Evolutionary conservation across 2,329 filamentous ascomycete genomes (phyloP), one percentile per base, ranked within the genome.

Genomic region (Trematosphaeria pertusa): DNA sequence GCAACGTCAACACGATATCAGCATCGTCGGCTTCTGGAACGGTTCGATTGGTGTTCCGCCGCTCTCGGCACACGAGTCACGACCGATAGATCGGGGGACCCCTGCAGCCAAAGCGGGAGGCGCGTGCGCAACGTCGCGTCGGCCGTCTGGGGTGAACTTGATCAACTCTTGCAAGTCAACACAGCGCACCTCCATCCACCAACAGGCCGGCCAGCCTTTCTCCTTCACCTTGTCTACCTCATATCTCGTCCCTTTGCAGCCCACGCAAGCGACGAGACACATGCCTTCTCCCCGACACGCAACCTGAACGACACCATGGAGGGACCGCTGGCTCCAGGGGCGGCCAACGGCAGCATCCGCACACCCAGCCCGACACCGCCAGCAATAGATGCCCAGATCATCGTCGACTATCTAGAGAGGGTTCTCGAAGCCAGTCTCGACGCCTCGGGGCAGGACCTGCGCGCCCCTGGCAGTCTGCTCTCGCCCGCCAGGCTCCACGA

Each of bases 381-480:
- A 41, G 59, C 69, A 37, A 71, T 79, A 58, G 76, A 79, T 50
- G 72, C 78, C 37, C 72, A 77, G 58, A 56, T 73, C 38, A 72
- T 81, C 57, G 70, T 80, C 59, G 70, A 75, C 58, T 76, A 81
- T 58, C 69, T 81, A 50, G 66, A 70, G 50, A 76, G 70, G 51
- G 71, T 80, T 17, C 72, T 80, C 35, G 69, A 76, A 50, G 73
- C 77, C 51, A 79, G 73, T 33, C 62, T 81, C 17, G 78, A 76
- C 33, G 77, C 78, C 21, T 69, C 76, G n/a, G 85, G 85, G 67
- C 80, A 84, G 53, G 93, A 99, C 67, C 84, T 99, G 43, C 86
- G 93, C 71, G 83, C 84, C 55, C 78, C 86, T 12, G 91, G 89
- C 53, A 97, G 90, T 76, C 79, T 99, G 73, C 80, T 99, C 52